Conservation (phyloP, 1,284 basidiomycete genomes). For the Sporisorium reilianum region DNA sequence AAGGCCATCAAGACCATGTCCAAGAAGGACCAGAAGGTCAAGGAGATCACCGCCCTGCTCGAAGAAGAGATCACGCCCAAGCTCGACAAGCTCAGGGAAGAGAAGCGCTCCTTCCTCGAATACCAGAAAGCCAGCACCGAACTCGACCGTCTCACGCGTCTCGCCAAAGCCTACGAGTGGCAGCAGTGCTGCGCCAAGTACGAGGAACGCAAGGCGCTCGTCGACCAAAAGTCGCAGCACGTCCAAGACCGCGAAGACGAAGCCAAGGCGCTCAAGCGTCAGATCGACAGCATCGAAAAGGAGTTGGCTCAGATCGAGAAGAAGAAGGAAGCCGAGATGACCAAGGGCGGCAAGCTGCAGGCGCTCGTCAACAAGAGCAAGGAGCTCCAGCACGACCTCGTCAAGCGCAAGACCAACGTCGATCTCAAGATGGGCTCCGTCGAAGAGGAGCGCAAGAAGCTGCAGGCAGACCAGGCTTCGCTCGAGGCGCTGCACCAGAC, state of each 20-base stretch:
- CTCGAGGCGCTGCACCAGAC: constrained; percentile 70
- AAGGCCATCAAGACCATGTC: constrained; percentile 96
- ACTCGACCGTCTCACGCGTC: constrained; percentile 86
- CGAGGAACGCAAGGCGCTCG: constrained; percentile 69
- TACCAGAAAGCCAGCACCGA: constrained; percentile 91
- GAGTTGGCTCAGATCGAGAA: constrained; percentile 72
- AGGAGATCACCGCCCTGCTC: constrained; percentile 78
- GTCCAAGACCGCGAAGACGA: constrained; percentile 69
- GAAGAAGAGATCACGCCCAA: constrained; percentile 94
- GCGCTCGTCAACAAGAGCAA: constrained; percentile 83
- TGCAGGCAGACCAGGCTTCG: constrained; percentile 74
- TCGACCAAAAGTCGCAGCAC: constrained; percentile 66
- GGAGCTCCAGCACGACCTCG: constrained; percentile 84
- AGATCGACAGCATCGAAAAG: constrained; percentile 71
- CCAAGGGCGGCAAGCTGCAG: constrained; percentile 83
- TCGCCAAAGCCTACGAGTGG: constrained; percentile 92
- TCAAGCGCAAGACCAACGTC: constrained; percentile 86
- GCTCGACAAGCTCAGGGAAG: constrained; percentile 86
- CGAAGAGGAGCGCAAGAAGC: constrained; percentile 81
- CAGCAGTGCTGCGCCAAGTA: constrained; percentile 69
- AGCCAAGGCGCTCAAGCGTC: constrained; percentile 63
- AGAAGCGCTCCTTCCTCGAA: constrained; percentile 89
- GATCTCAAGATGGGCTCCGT: constrained; percentile 85
- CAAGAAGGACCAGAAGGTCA: constrained; percentile 96
- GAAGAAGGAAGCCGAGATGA: constrained; percentile 74